Percentiles rank a stretch among this genome's conserved stretches.
These are phyloP conservation scores for Taphrina communis DNA, from an alignment of 1,139 yeast species.

Conservation along the genomic window DNA sequence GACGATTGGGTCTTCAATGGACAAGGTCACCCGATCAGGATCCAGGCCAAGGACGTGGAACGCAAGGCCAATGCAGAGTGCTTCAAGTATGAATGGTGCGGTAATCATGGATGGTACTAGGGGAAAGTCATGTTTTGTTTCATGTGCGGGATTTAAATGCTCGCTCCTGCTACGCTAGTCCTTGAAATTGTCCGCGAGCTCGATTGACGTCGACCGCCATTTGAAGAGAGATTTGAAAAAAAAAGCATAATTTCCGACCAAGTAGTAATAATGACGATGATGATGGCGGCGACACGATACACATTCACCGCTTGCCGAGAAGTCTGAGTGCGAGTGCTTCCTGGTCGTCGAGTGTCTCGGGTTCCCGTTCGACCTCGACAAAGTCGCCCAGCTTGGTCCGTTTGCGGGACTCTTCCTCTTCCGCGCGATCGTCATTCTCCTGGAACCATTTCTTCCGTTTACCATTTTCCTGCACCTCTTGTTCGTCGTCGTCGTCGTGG, in stretches of 20 bases:
- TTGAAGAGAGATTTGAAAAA: too few relatives aligned
- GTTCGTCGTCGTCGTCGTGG: constrained; percentile 6
- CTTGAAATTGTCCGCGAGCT: not conserved
- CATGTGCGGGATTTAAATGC: not conserved
- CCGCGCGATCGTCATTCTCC: constrained; percentile 31
- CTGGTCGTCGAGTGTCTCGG: constrained; percentile 33
- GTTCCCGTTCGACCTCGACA: constrained; percentile 35
- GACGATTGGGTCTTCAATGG: constrained; percentile 81
- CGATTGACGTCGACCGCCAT: not conserved
- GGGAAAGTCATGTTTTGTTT: too few relatives aligned
- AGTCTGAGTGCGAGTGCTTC: constrained; percentile 37
- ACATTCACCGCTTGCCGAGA: constrained; percentile 16
- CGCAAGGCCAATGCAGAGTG: constrained; percentile 12
- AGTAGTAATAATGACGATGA: too few relatives aligned
- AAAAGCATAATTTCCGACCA: too few relatives aligned
- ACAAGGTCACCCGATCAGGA: constrained; percentile 25
- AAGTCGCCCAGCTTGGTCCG: constrained; percentile 30
- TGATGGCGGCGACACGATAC: too few relatives aligned
- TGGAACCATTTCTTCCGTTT: constrained; percentile 40
- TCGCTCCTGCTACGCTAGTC: constrained; percentile 5
- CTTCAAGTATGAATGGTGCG: constrained; percentile 19
- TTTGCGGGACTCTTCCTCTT: constrained; percentile 25
- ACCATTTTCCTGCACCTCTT: not conserved
- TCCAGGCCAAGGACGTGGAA: constrained; percentile 13
- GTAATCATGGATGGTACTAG: constrained; percentile 18